phyloP scores from a whole-genome alignment of 164 flowering plant genomes.

The Macadamia tetraphylla region DNA sequence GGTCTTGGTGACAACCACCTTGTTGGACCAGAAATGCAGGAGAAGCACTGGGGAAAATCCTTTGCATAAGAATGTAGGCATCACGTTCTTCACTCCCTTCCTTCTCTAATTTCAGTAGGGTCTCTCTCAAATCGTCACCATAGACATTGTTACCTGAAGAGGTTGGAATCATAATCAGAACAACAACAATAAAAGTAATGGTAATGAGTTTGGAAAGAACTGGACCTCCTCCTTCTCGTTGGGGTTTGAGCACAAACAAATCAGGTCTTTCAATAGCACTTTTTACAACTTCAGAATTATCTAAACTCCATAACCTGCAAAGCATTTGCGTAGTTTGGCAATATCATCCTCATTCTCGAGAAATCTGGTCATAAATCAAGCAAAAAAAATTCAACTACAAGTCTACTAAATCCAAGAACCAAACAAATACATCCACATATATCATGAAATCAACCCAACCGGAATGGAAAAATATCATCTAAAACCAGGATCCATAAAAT shows the following conservation, averaged over 20 bases:
- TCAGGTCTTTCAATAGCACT: slow-evolving; percentile 60
- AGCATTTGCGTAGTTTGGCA: slow-evolving; percentile 60
- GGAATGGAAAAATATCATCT: no score
- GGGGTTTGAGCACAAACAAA: slow-evolving; percentile 70
- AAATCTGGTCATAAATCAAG: slow-evolving; percentile 17
- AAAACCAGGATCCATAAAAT: no score
- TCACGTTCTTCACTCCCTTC: slow-evolving; percentile 54
- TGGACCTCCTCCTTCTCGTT: slow-evolving; percentile 83
- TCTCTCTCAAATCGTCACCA: slow-evolving; percentile 54
- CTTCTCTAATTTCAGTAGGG: slow-evolving; percentile 40
- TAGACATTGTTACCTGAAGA: slow-evolving; percentile 67
- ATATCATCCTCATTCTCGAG: slow-evolving; percentile 63
- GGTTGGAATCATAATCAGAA: not conserved
- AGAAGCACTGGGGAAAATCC: slow-evolving; percentile 50
- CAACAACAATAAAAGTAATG: not conserved
- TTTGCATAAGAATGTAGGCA: slow-evolving; percentile 78
- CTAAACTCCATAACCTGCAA: slow-evolving; percentile 80
- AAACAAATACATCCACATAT: not conserved
- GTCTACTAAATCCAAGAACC: not conserved
- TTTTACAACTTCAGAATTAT: slow-evolving; percentile 36
- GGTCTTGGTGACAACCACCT: slow-evolving; percentile 53
- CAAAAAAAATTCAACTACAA: not conserved
- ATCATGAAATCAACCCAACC: not conserved
- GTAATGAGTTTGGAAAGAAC: not conserved
- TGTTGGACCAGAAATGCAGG: slow-evolving; percentile 48